phyloP scores from a whole-genome alignment of 2,329 filamentous ascomycete species.

The Fusarium sp. region DNA sequence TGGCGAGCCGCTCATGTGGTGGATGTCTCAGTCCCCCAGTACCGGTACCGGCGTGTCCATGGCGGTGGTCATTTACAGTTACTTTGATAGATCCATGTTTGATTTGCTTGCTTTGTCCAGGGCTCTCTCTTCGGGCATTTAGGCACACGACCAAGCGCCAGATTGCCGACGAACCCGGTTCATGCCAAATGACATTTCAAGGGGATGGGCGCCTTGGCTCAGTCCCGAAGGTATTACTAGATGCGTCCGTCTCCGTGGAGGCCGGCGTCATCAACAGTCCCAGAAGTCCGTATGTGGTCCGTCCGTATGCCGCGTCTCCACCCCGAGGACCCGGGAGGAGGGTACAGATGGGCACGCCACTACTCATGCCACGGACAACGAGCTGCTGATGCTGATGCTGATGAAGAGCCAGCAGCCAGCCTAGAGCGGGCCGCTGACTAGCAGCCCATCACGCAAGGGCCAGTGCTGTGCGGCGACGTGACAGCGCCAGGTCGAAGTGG shows the following conservation, averaged over 20 bases:
- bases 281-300: neutral
- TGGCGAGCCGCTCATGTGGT: conserved; percentile 19
- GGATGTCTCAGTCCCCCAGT: conserved; percentile 19
- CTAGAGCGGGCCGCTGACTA: conserved; percentile 39
- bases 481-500: conserved; percentile 32
- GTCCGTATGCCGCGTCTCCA: conserved; percentile 22
- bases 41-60: neutral
- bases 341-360: conserved; percentile 25
- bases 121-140: conserved; percentile 11
- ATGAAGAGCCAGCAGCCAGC: conserved; percentile 11
- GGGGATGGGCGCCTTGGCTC: neutral
- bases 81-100: neutral
- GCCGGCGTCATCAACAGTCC: conserved; percentile 1
- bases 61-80: neutral
- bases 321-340: conserved; percentile 35
- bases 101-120: conserved; percentile 1
- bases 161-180: conserved; percentile 27
- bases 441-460: conserved; percentile 37
- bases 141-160: conserved; percentile 23
- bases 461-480: conserved; percentile 27
- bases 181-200: neutral
- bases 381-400: conserved; percentile 33
- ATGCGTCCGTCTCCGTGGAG: conserved; percentile 7
- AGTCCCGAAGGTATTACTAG: conserved; percentile 5
- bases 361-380: conserved; percentile 31